Conservation (phyloP, 2,329 filamentous ascomycete genomes). For the Sclerotinia borealis region DNA sequence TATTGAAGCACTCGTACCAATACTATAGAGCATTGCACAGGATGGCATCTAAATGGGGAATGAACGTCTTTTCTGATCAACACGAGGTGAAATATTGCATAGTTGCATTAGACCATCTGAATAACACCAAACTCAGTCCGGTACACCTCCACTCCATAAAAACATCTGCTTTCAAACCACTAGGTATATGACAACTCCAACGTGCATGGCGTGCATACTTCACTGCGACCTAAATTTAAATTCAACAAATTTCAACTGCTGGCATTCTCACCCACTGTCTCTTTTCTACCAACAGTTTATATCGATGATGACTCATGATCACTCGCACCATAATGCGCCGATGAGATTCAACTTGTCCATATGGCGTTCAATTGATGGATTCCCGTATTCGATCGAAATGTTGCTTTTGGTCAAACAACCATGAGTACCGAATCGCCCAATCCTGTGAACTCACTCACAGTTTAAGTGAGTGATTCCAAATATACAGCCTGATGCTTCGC, state of each 20-base stretch:
- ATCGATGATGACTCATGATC: no score
- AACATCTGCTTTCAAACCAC: not conserved
- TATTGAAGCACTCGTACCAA: not conserved
- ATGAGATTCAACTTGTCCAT: no score
- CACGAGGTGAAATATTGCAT: not conserved
- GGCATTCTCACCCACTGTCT: no score
- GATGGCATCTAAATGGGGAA: not conserved
- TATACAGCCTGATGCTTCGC: not conserved
- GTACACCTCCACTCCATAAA: not conserved
- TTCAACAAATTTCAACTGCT: not conserved
- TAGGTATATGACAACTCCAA: not conserved
- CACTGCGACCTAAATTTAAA: not conserved
- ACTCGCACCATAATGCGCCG: no score
- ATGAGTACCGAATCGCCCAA: not conserved
- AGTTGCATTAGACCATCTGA: not conserved
- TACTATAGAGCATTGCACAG: not conserved
- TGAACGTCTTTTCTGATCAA: not conserved
- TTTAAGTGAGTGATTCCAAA: not conserved
- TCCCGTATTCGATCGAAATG: no score
- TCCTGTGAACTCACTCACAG: not conserved
- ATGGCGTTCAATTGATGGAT: no score
- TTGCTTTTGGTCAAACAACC: not conserved
- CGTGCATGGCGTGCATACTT: not conserved
- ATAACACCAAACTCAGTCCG: not conserved
- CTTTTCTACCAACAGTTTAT: no score